phyloP scores from a whole-genome alignment of 2,329 filamentous ascomycete genomes.

The Sporothrix phasma region DNA sequence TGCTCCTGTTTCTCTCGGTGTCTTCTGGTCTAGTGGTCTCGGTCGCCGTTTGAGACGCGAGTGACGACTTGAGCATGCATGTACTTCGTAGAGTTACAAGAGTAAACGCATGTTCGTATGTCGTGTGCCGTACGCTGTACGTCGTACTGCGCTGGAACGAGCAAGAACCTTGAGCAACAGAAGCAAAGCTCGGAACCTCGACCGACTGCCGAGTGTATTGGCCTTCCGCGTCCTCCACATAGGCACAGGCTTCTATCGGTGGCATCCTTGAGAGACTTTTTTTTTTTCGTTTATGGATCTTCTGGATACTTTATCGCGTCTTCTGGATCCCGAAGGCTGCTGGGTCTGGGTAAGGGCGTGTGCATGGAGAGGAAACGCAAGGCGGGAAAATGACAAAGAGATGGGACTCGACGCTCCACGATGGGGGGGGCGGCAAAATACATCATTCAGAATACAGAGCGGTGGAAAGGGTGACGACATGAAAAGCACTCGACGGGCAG shows the following conservation, averaged over 20 bases:
- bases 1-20: background rate
- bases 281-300: background rate
- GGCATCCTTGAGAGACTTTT: background rate
- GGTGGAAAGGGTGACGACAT: background rate
- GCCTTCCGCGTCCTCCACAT: background rate
- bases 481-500: too few species aligned
- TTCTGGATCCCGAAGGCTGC: background rate
- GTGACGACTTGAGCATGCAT: background rate
- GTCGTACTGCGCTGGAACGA: background rate
- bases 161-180: too few species aligned
- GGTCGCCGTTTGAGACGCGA: background rate
- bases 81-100: background rate
- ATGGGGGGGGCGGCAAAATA: too few species aligned
- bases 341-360: background rate
- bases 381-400: too few species aligned
- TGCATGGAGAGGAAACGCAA: background rate
- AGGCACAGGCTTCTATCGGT: background rate
- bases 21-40: background rate
- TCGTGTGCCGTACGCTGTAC: too few species aligned
- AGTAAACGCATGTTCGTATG: too few species aligned
- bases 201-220: background rate
- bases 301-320: background rate
- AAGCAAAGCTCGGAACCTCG: background rate
- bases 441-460: too few species aligned
- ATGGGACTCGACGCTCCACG: too few species aligned